A percentile compares a stretch with the other conserved stretches of the same genome.
These are phyloP conservation scores for Aspergillus eucalypticola DNA, from an alignment of 2,329 filamentous ascomycete genomes.

Conservation along the genomic window DNA sequence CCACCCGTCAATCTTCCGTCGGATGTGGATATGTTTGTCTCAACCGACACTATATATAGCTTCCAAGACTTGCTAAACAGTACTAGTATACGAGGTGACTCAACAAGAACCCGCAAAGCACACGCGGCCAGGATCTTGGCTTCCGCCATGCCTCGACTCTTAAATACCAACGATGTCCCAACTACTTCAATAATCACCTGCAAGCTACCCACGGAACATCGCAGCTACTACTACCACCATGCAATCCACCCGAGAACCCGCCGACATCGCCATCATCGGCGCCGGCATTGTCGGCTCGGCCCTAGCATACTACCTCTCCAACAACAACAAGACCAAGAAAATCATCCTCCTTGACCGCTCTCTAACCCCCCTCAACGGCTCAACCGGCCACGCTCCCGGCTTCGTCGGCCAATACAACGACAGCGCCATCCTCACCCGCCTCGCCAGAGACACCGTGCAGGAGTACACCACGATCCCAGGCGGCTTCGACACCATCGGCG, in stretches of 20 bases:
- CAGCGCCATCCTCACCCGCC: constrained; percentile 30
- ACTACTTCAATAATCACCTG: not conserved
- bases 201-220: not conserved
- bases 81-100: constrained; percentile 1
- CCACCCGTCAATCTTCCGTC: not conserved
- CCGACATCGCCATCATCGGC: constrained; percentile 29
- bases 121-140: not conserved
- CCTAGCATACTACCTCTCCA: constrained; percentile 34
- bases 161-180: not conserved
- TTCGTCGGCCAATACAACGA: constrained; percentile 41
- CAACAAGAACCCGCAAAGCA: not conserved
- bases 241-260: not conserved
- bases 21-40: not conserved
- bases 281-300: constrained; percentile 40
- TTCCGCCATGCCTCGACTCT: not conserved
- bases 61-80: not conserved
- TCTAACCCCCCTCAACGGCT: constrained; percentile 27
- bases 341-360: constrained; percentile 32
- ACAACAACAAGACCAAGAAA: constrained; percentile 14
- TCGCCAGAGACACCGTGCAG: constrained; percentile 33
- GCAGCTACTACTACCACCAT: not conserved
- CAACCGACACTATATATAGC: not conserved
- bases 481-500: constrained; percentile 30
- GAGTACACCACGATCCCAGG: constrained; percentile 31
- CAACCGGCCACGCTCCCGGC: constrained; percentile 37